Evolutionary conservation across 768 basidiomycete genomes (phyloP), one percentile per base, ranked within the genome.

Genomic region (Cytidiella melzeri): DNA sequence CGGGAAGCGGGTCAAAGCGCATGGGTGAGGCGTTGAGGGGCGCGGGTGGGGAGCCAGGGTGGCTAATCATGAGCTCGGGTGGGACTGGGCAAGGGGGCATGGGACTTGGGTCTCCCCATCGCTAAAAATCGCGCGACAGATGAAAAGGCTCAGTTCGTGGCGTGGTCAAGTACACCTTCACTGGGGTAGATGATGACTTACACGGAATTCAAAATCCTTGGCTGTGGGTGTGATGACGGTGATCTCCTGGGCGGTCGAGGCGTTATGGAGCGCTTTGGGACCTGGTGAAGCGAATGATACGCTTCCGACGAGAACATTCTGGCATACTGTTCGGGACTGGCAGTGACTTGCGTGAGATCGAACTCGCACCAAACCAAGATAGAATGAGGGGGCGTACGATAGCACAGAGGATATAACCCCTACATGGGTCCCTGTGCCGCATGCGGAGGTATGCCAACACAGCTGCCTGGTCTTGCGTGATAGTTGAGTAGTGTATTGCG

Each of bases 221-320:
- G 68, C 67, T 11, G 60, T 60, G 1, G 85, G 84, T 1, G 84
- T 79, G 45, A 89, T 76, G 25, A 90, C 79, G 18, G 80, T 79
- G 53, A 90, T 80, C 67, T 90, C 87, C 65, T 88, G 86, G 0
- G 87, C 88, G 0, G 87, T 90, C 12, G 87, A 87, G 13, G 84
- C 84, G 58, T 83, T 88, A 59, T 89, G 84, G 57, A 89, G 72
- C 0, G 85, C 82, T 61, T 87, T 87, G 20, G 80, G 78, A 6
- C 83, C 82, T 7, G 85, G 82, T 40, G 77, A 76, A 3, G 87
- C 87, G 59, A 84, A 87, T 1, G 88, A 87, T 26, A 91, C 81
- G 54, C 84, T 85, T 30, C 87, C 87, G 25, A 86, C 84, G 39
- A 85, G 64, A 6, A 84, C 83, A 53, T 84, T 84, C 60, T 84